Conservation (phyloP, 257 asterid species). For the Henckelia pumila region DNA sequence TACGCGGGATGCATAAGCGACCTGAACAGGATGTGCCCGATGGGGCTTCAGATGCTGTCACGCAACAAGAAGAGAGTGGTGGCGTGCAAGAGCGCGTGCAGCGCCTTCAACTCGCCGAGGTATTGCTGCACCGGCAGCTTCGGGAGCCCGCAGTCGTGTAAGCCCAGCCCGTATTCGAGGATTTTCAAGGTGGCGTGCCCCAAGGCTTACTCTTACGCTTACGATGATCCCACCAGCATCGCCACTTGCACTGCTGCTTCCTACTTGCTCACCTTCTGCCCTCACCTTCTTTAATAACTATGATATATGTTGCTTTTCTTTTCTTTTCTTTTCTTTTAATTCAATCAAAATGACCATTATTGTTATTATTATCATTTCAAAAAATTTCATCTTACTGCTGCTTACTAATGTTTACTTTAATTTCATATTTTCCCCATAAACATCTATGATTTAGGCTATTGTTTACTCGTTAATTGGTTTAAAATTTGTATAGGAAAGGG, state of each 20-base stretch:
- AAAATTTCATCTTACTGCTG: too few species aligned
- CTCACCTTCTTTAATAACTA: too few species aligned
- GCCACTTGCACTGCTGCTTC: slow-evolving; percentile 81
- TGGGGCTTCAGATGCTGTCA: slow-evolving; percentile 81
- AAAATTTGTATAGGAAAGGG: too few species aligned
- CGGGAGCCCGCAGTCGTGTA: slow-evolving; percentile 83
- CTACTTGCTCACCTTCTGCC: slow-evolving; percentile 86
- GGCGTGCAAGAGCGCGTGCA: slow-evolving; percentile 94
- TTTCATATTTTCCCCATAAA: too few species aligned
- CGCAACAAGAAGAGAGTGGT: slow-evolving; percentile 71
- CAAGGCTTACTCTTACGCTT: slow-evolving; percentile 88
- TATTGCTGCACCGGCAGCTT: slow-evolving; percentile 94
- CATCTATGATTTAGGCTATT: too few species aligned
- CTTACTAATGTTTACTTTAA: too few species aligned
- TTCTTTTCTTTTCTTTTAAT: not conserved
- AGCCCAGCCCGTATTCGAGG: slow-evolving; percentile 84
- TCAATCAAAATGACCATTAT: too few species aligned
- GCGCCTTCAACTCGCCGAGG: slow-evolving; percentile 78
- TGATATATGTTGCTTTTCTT: too few species aligned
- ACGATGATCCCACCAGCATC: slow-evolving; percentile 93
- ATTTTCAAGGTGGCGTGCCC: slow-evolving; percentile 93
- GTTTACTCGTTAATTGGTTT: too few species aligned
- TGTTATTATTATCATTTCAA: too few species aligned
- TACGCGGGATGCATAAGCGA: slow-evolving; percentile 88
- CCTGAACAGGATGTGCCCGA: slow-evolving; percentile 79